Base-by-base conservation (phyloP, 2,329 filamentous ascomycete genomes). In the Hymenoscyphus infarciens region DNA sequence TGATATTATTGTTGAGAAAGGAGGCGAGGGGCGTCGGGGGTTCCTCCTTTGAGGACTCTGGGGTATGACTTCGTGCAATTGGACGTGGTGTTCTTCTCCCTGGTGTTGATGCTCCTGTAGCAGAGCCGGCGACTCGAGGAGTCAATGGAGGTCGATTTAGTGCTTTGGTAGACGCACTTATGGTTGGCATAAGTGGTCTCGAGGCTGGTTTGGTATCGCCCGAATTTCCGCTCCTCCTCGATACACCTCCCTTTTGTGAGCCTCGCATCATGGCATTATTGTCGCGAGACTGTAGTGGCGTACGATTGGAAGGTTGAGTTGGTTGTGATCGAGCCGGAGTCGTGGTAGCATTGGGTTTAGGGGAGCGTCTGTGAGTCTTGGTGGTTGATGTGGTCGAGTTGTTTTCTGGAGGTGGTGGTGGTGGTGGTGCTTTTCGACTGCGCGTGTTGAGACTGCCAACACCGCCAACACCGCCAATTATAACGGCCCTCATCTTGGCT, bases 1-100 rank as follows among this genome's bases (percentile, higher is more conserved):
- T 96, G 73, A 92, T 79, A 74, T 91, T 92, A 74, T 78, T 83
- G 75, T 76, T 85, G 54, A 92, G 77, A 69, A 84, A 84, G 58
- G 83, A 72, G 57, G 82, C 79, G 33, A 81, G 78, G 8, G 85
- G 80, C 54, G 83, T 81, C 54, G 81, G 75, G 67, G 80, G 72
- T 64, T 85, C 82, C 58, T 88, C 85, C 64, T 69, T 72, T 7
- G 52, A 65, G 10, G 52, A 65, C n/a, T 29, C 56, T 31, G 68
- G 66, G 15, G 68, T 69, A n/a, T 59, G 65, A 10, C 60, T 63
- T 29, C 71, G 69, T 33, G 64, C 56, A 39, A 25, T 68, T 29
- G 66, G 27, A 62, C 77, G 87, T 85, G 67, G 83, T 81, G 1
- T 81, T 84, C 70, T 84, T 79, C 71, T 78, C 67, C 70, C 75